Base-by-base conservation (phyloP, 2,329 filamentous ascomycete species). In the Aspergillus novoparasiticus region DNA sequence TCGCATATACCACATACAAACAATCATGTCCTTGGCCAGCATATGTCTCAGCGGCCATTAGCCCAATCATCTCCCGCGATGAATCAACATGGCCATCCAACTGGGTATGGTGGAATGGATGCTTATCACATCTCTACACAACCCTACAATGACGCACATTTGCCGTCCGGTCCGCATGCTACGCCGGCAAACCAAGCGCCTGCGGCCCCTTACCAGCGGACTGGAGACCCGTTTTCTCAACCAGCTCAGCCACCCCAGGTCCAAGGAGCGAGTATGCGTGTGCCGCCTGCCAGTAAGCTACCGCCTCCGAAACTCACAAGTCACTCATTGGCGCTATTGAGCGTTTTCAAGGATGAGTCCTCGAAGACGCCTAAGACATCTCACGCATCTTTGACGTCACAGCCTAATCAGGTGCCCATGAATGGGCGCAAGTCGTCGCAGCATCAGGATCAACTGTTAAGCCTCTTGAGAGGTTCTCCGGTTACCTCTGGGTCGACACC, bases 251-350 rank as follows among this genome's bases (percentile, higher is more conserved):
- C 68, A 36, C 66, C 73, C 46, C 73, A 75, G 48, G 58, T 76
- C 57, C 78, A 79, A 61, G 78, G 79, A n/a, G 79, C 81, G 46
- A 74, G 77, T 41, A 81, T 84, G 34, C 87, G 77, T 41, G 81
- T 84, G 34, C 87, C 87, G 1, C 81, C 84, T 39, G 85, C 87
- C 74, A 86, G 68, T 72, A 85, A 85, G 58, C 72, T 89, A 28
- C 87, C 87, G 19, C 80, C 83, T 45, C 86, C 86, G 8, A 85
- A 83, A 65, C 80, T 89, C 36, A 88, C 80, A 41, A 82, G 81
- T 14, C 86, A 89, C 72, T 82, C 85, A 1, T 78, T 85, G 62
- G 81, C 82, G n/a, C 73, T 89, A 39, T 76, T 90, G 56, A 86
- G 84, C 68, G 81, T 84, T 1, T 88, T 90, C 78, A 88, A 84